Conservation (phyloP, 306 rosid species). For the Vigna reflexopilosa region DNA sequence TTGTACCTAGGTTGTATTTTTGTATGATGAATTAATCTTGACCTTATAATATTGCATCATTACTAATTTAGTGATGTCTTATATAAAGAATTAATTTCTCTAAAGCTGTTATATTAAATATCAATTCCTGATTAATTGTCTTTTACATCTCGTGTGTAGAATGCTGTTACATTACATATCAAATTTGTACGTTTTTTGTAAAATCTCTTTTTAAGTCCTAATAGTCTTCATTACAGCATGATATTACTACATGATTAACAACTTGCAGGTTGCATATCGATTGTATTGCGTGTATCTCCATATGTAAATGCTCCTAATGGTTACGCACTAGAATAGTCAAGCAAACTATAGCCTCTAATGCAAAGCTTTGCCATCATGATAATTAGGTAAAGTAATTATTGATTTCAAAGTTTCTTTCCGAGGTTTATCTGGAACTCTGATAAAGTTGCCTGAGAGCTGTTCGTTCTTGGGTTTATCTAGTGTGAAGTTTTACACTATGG, state of each 20-base stretch:
- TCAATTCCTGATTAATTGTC: not conserved
- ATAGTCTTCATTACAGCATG: not conserved
- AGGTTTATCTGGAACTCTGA: not conserved
- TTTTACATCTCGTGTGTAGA: not conserved
- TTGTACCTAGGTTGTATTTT: slow-evolving; percentile 30
- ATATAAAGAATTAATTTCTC: not conserved
- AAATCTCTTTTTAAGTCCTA: slow-evolving; percentile 14
- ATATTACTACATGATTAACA: not conserved
- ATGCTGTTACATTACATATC: not conserved
- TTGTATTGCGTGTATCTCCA: not conserved
- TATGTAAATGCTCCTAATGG: slow-evolving; percentile 1
- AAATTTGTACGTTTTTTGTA: not conserved
- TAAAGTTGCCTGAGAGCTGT: not conserved
- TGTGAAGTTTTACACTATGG: not conserved
- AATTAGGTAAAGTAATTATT: not conserved
- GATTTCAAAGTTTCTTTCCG: slow-evolving; percentile 8
- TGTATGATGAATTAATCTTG: slow-evolving; percentile 32
- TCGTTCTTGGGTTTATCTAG: not conserved
- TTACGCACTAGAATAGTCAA: not conserved
- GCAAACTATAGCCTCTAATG: slow-evolving; percentile 7
- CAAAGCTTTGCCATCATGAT: not conserved
- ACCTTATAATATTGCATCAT: slow-evolving; percentile 6
- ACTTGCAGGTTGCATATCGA: not conserved
- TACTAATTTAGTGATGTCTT: not conserved
- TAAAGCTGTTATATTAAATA: not conserved